A percentile compares a stretch with the other conserved stretches of the same genome.
Evolutionary conservation across 2,329 filamentous ascomycete genomes (phyloP).

Genomic region (Phoma sp.): DNA sequence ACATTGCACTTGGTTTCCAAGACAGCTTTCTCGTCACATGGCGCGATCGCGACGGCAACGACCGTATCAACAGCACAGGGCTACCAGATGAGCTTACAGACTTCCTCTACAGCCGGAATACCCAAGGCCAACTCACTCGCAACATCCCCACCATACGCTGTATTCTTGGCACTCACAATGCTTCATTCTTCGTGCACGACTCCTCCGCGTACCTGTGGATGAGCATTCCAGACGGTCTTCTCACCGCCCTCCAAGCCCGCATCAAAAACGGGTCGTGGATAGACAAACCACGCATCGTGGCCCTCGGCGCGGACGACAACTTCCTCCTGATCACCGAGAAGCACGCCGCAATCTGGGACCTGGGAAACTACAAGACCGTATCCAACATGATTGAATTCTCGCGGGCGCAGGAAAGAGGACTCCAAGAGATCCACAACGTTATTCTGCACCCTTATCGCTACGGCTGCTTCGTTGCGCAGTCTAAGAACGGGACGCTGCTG

Average conservation of each 20-base stretch:
- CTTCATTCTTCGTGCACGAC: conserved; percentile 44
- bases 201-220: conserved; percentile 40
- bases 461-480: conserved; percentile 36
- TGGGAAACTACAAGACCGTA: conserved; percentile 32
- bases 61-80: conserved; percentile 35
- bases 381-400: conserved; percentile 31
- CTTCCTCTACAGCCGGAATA: conserved; percentile 34
- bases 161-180: conserved; percentile 42
- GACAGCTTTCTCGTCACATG: conserved; percentile 47
- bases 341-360: conserved; percentile 39
- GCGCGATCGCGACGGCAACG: conserved; percentile 32
- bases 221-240: conserved; percentile 36
- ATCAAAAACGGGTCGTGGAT: conserved; percentile 41
- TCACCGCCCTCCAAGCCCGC: conserved; percentile 34
- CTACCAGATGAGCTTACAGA: conserved; percentile 35
- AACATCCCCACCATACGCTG: conserved; percentile 38
- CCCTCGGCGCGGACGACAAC: conserved; percentile 38
- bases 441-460: conserved; percentile 44
- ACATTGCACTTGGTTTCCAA: conserved; percentile 43
- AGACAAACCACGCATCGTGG: conserved; percentile 42
- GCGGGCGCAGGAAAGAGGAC: conserved; percentile 20
- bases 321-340: conserved; percentile 44
- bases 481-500: conserved; percentile 31
- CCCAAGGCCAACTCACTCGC: conserved; percentile 21
- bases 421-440: conserved; percentile 31